Evolutionary conservation across 805 yeast genomes (phyloP).

Genomic region (Blastobotrys parvus): DNA sequence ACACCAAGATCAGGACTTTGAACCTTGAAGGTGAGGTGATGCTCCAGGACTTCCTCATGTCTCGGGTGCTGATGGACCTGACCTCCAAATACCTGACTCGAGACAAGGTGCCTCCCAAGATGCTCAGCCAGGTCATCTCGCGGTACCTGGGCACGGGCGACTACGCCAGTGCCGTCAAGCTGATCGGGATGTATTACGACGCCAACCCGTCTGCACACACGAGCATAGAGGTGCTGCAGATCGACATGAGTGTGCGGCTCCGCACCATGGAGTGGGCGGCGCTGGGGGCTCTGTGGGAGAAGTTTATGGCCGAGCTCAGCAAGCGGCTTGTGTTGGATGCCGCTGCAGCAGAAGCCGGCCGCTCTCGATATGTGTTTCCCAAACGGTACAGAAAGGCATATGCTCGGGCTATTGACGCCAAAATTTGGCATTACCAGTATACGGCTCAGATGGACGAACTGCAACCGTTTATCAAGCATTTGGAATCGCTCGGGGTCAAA

Average conservation of each 20-base stretch:
- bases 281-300: constrained; percentile 7
- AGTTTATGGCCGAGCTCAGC: not conserved
- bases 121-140: constrained; percentile 19
- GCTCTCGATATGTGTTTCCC: constrained; percentile 1
- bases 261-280: constrained; percentile 5
- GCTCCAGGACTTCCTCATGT: constrained; percentile 10
- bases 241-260: not conserved
- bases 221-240: not conserved
- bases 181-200: constrained; percentile 13
- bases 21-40: constrained; percentile 9
- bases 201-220: not conserved
- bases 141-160: constrained; percentile 12
- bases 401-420: constrained; percentile 10
- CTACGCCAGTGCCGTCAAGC: constrained; percentile 13
- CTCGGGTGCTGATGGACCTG: constrained; percentile 20
- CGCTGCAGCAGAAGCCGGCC: not conserved
- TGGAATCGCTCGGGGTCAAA: constrained; percentile 9
- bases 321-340: constrained; percentile 1
- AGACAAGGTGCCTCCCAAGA: constrained; percentile 18
- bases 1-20: not conserved
- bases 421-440: constrained; percentile 12
- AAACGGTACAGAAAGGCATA: constrained; percentile 4
- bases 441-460: constrained; percentile 6
- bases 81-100: constrained; percentile 21
- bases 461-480: constrained; percentile 2